phyloP scores from a whole-genome alignment of 2,329 filamentous ascomycete genomes.

The Scortechinia acanthostroma region DNA sequence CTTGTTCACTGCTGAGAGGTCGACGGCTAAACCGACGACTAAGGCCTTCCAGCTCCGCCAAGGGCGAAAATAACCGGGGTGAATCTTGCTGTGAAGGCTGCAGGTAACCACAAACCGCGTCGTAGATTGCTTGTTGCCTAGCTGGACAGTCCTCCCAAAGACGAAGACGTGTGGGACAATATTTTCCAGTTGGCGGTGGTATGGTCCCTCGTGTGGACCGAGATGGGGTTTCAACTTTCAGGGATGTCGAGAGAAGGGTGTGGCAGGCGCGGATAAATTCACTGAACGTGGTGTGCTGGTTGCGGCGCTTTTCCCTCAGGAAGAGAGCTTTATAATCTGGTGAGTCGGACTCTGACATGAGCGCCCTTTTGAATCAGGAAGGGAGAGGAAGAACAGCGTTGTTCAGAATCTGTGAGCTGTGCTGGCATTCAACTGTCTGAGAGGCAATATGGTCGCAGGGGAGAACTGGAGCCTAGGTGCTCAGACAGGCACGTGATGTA shows the following conservation, averaged over 20 bases:
- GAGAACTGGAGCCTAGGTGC: too few relatives aligned
- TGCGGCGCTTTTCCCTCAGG: background rate
- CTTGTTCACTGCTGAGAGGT: conserved; percentile 11
- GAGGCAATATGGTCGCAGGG: too few relatives aligned
- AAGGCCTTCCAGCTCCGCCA: background rate
- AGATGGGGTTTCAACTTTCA: conserved; percentile 11
- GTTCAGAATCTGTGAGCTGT: too few relatives aligned
- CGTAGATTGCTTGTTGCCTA: background rate
- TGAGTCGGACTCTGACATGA: too few relatives aligned
- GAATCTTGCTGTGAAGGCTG: background rate
- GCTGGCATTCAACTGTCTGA: too few relatives aligned
- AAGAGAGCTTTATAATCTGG: background rate
- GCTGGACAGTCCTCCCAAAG: background rate
- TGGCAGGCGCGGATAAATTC: conserved; percentile 8
- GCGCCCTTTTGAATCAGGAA: too few relatives aligned
- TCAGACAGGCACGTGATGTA: too few relatives aligned
- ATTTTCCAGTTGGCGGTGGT: conserved; percentile 11
- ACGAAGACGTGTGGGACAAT: conserved; percentile 10
- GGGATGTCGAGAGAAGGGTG: conserved; percentile 9
- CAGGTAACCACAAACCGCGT: background rate
- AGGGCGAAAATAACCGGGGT: background rate
- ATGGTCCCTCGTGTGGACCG: conserved; percentile 13
- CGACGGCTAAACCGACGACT: conserved; percentile 4
- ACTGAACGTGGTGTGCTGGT: conserved; percentile 5
- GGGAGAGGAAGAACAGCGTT: too few relatives aligned